A percentile compares a stretch with the other conserved stretches of the same genome.
Evolutionary conservation across 371 early-diverging fungal species (phyloP).

Genomic region (Basidiobolus meristosporus): DNA sequence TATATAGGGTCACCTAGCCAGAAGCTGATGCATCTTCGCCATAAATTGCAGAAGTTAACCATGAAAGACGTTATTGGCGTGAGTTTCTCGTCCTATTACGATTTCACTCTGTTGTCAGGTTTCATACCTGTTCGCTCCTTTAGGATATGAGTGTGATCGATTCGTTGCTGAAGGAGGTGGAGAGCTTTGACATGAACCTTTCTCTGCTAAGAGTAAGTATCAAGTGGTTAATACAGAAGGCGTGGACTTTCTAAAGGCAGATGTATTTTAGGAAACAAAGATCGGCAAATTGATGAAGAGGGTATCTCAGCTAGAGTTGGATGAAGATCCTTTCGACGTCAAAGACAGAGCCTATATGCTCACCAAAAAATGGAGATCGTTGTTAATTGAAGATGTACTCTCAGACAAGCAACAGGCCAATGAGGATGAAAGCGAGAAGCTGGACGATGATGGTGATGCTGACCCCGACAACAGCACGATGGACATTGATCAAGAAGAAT

Average conservation of each 20-base stretch:
- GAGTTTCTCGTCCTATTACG: not conserved
- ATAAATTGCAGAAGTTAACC: not conserved
- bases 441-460: too few relatives aligned
- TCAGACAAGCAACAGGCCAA: too few relatives aligned
- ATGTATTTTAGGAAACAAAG: slow-evolving; percentile 4
- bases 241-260: not conserved
- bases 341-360: slow-evolving; percentile 2
- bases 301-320: slow-evolving; percentile 2
- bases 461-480: too few relatives aligned
- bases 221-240: not conserved
- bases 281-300: slow-evolving; percentile 7
- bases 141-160: not conserved
- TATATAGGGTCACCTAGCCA: too few relatives aligned
- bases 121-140: not conserved
- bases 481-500: too few relatives aligned
- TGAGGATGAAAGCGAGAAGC: too few relatives aligned
- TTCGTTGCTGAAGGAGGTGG: not conserved
- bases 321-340: slow-evolving; percentile 2
- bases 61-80: not conserved
- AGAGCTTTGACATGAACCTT: not conserved
- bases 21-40: not conserved
- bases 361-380: slow-evolving; percentile 5
- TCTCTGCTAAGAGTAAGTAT: not conserved
- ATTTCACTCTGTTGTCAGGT: not conserved
- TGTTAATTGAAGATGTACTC: slow-evolving; percentile 2